Evolutionary conservation across 371 early-diverging fungal genomes (phyloP).

Genomic region (Syncephalastrum sp.): DNA sequence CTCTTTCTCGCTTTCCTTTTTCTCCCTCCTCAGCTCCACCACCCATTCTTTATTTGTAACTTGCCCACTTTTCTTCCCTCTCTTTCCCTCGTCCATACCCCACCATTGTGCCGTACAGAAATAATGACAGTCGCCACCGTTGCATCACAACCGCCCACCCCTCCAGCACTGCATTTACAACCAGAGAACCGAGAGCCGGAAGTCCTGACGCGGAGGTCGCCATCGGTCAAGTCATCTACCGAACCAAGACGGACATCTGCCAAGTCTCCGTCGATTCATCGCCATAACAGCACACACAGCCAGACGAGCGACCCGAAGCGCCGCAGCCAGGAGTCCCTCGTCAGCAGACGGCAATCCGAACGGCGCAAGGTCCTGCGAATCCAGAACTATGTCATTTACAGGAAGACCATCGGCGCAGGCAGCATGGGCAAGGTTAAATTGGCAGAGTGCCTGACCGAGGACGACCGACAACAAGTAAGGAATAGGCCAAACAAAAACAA

Average conservation of each 20-base stretch:
- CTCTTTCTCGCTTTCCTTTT: slow-evolving; percentile 8
- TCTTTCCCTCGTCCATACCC: slow-evolving; percentile 2
- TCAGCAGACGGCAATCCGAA: slow-evolving; percentile 29
- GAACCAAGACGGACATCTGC: slow-evolving; percentile 9
- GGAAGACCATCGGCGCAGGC: slow-evolving; percentile 95
- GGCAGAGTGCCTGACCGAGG: slow-evolving; percentile 59
- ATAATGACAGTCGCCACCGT: slow-evolving; percentile 23
- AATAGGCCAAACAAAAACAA: not conserved
- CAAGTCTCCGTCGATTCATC: slow-evolving; percentile 10
- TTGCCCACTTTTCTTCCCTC: not conserved
- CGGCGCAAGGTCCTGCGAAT: slow-evolving; percentile 36
- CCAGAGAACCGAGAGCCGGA: slow-evolving; percentile 10
- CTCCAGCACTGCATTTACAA: slow-evolving; percentile 3
- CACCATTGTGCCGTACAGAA: not conserved
- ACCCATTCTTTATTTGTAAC: slow-evolving; percentile 1
- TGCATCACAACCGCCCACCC: slow-evolving; percentile 13
- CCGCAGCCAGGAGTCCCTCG: slow-evolving; percentile 20
- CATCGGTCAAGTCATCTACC: slow-evolving; percentile 14
- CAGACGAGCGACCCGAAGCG: slow-evolving; percentile 12
- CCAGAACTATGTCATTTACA: slow-evolving; percentile 45
- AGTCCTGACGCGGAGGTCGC: slow-evolving; percentile 8
- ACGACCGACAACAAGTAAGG: slow-evolving; percentile 35
- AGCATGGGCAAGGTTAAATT: slow-evolving; percentile 98
- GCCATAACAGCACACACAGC: slow-evolving; percentile 14
- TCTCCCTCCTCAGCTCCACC: not conserved